These are phyloP conservation scores for Castanea crenata DNA, from an alignment of 306 rosid genomes.

Conservation along the genomic window DNA sequence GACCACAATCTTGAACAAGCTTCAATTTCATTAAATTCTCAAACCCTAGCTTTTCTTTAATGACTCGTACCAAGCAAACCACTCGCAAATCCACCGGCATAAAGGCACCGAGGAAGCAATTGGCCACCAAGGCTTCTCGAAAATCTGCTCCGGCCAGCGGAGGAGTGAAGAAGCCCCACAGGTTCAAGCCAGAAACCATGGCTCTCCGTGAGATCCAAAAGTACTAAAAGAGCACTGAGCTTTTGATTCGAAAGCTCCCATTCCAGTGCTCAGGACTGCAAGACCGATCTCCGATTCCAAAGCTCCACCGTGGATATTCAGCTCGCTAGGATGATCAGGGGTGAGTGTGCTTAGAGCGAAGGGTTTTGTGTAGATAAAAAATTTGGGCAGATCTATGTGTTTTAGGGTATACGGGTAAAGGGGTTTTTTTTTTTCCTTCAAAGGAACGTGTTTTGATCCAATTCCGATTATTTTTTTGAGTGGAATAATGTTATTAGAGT, in stretches of 20 bases:
- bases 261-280: constrained; percentile 36
- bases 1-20: too few relatives aligned
- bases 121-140: constrained; percentile 35
- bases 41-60: neutral
- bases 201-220: constrained; percentile 34
- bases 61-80: constrained; percentile 38
- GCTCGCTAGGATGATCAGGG: constrained; percentile 33
- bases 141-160: constrained; percentile 38
- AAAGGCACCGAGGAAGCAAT: constrained; percentile 32
- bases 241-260: constrained; percentile 28
- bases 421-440: too few relatives aligned
- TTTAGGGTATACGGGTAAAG: too few relatives aligned
- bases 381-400: too few relatives aligned
- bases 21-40: neutral
- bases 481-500: too few relatives aligned
- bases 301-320: constrained; percentile 35
- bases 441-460: too few relatives aligned
- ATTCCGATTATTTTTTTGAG: too few relatives aligned
- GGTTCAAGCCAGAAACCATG: constrained; percentile 28
- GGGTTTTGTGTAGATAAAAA: neutral
- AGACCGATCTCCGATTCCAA: constrained; percentile 35
- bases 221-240: constrained; percentile 37
- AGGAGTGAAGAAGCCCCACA: constrained; percentile 38
- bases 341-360: constrained; percentile 25
- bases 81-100: constrained; percentile 34